phyloP scores from a whole-genome alignment of 2,329 filamentous ascomycete genomes.

The Fusarium sp. region DNA sequence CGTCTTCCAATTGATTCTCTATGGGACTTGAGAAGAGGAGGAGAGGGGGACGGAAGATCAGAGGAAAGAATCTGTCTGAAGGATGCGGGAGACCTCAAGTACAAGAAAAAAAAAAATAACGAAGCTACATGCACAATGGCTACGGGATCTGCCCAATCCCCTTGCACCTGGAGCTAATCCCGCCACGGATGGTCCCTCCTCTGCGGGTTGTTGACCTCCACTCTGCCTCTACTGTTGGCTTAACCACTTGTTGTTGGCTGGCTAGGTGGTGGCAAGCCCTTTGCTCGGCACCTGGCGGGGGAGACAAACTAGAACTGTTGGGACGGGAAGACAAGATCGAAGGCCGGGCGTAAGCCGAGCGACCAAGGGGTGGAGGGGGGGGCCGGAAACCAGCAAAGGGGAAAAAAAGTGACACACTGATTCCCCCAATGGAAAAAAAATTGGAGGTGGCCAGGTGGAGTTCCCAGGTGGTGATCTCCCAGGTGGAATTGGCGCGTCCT shows the following conservation, averaged over 20 bases:
- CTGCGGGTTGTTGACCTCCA: constrained; percentile 36
- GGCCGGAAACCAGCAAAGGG: background rate
- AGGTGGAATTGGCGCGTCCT: constrained; percentile 5
- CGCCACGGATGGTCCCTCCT: constrained; percentile 18
- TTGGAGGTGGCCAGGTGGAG: background rate
- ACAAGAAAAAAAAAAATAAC: constrained; percentile 35
- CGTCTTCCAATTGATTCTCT: constrained; percentile 25
- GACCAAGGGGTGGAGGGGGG: constrained; percentile 12
- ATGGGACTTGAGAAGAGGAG: constrained; percentile 4
- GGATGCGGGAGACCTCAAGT: constrained; percentile 40
- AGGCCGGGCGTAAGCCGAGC: constrained; percentile 34
- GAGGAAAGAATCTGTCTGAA: constrained; percentile 11
- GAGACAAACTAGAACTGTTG: constrained; percentile 46
- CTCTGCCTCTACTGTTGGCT: constrained; percentile 36
- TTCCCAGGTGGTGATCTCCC: constrained; percentile 6
- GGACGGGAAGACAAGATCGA: constrained; percentile 33
- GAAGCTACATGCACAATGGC: constrained; percentile 36
- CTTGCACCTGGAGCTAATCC: constrained; percentile 27
- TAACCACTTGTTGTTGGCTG: background rate
- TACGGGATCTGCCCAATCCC: constrained; percentile 33
- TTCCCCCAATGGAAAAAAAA: constrained; percentile 42
- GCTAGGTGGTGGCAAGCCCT: constrained; percentile 36
- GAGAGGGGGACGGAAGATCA: constrained; percentile 3
- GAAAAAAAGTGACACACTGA: background rate
- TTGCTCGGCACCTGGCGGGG: constrained; percentile 41